These are phyloP conservation scores for Colletotrichum filicis DNA, from an alignment of 2,329 filamentous ascomycete genomes.

Conservation along the genomic window DNA sequence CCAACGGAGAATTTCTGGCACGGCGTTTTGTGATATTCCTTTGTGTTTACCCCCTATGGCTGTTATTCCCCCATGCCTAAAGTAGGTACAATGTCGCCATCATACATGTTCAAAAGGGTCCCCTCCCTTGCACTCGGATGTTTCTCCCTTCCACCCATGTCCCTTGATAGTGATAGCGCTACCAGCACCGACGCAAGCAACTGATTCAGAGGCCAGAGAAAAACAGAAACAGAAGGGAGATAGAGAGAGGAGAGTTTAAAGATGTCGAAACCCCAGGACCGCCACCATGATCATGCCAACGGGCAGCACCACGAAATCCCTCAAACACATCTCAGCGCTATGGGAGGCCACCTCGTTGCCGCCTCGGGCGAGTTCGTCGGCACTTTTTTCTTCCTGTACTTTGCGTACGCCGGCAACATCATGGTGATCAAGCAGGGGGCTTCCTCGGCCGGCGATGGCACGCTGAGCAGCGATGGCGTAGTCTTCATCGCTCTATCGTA, in stretches of 20 bases:
- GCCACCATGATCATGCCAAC: neutral
- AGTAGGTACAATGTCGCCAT: neutral
- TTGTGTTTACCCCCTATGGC: neutral
- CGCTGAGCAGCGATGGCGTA: constrained; percentile 39
- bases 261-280: neutral
- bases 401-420: constrained; percentile 49
- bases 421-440: constrained; percentile 40
- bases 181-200: neutral
- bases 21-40: neutral
- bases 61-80: neutral
- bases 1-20: neutral
- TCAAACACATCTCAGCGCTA: neutral
- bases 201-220: neutral
- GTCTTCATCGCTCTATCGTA: constrained; percentile 54
- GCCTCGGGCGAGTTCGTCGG: constrained; percentile 54
- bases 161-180: neutral
- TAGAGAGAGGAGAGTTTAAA: neutral
- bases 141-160: neutral
- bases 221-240: neutral
- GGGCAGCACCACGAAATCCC: neutral
- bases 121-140: neutral
- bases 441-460: neutral
- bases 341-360: constrained; percentile 44
- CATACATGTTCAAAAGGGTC: neutral
- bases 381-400: constrained; percentile 56